phyloP scores from a whole-genome alignment of 176 grass and related monocot genomes.

The Oryza meridionalis region DNA sequence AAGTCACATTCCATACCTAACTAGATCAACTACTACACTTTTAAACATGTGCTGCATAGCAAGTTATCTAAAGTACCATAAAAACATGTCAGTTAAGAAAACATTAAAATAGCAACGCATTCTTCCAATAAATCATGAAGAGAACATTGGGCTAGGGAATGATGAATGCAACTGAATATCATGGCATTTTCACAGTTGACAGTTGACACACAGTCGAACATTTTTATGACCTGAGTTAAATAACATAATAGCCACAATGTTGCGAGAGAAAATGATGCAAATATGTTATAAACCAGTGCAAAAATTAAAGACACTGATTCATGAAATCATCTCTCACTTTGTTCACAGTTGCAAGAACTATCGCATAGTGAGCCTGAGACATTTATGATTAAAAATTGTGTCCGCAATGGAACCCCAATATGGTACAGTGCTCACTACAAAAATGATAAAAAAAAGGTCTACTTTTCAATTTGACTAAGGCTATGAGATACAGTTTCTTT shows the following conservation, averaged over 20 bases:
- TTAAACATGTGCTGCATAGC: neutral
- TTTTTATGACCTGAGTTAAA: neutral
- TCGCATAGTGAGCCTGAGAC: neutral
- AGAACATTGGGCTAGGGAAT: neutral
- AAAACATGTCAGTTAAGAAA: neutral
- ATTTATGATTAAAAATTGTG: neutral
- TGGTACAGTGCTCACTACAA: neutral
- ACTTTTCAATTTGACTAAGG: too few relatives aligned
- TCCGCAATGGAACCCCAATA: neutral
- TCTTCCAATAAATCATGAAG: neutral
- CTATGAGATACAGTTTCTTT: too few relatives aligned
- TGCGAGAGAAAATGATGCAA: neutral
- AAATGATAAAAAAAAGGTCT: neutral
- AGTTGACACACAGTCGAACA: neutral
- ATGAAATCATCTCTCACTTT: too few relatives aligned
- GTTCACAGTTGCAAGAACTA: neutral
- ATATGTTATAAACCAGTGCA: conserved; percentile 11
- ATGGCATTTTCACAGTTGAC: neutral
- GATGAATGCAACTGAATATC: neutral
- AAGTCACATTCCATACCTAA: neutral
- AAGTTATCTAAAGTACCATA: neutral
- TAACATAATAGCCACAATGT: neutral
- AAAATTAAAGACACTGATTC: neutral
- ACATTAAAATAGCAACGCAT: neutral
- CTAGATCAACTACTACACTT: neutral